phyloP scores from a whole-genome alignment of 2,329 filamentous ascomycete genomes.

The Ophiosphaerella narmari region DNA sequence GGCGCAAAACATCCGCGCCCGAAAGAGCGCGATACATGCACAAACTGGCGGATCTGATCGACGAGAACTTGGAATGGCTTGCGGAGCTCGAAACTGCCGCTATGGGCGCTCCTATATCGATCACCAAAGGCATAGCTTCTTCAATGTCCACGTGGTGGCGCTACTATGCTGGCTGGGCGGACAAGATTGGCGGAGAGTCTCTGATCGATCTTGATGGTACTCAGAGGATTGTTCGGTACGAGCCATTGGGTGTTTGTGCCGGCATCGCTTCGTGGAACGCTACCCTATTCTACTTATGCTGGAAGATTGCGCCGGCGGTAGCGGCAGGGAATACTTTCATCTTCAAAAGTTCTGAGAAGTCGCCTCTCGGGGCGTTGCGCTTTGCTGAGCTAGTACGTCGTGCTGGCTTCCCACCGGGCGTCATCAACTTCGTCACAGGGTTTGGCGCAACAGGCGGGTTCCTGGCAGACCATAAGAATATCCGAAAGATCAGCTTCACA shows the following conservation, averaged over 20 bases:
- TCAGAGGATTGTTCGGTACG: conserved; percentile 62
- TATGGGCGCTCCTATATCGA: background rate
- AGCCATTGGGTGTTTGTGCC: conserved; percentile 75
- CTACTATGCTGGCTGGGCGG: background rate
- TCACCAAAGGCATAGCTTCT: background rate
- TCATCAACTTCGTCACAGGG: conserved; percentile 48
- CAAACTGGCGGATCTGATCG: background rate
- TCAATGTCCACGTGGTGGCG: background rate
- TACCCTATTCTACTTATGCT: conserved; percentile 69
- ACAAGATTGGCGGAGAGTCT: conserved; percentile 68
- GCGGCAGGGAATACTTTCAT: conserved; percentile 45
- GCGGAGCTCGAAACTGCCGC: background rate
- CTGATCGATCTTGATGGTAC: conserved; percentile 69
- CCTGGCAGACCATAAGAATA: conserved; percentile 44
- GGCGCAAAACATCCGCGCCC: background rate
- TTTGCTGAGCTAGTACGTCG: conserved; percentile 17
- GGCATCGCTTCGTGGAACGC: conserved; percentile 80
- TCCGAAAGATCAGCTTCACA: conserved; percentile 44
- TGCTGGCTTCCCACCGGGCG: conserved; percentile 53
- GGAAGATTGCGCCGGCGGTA: conserved; percentile 64
- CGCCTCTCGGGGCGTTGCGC: conserved; percentile 45
- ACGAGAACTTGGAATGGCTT: background rate
- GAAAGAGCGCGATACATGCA: background rate
- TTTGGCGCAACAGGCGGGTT: conserved; percentile 37
- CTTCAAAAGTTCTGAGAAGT: conserved; percentile 59